phyloP scores from a whole-genome alignment of 192 early-diverging fungal genomes.

The Mortierella claussenii region DNA sequence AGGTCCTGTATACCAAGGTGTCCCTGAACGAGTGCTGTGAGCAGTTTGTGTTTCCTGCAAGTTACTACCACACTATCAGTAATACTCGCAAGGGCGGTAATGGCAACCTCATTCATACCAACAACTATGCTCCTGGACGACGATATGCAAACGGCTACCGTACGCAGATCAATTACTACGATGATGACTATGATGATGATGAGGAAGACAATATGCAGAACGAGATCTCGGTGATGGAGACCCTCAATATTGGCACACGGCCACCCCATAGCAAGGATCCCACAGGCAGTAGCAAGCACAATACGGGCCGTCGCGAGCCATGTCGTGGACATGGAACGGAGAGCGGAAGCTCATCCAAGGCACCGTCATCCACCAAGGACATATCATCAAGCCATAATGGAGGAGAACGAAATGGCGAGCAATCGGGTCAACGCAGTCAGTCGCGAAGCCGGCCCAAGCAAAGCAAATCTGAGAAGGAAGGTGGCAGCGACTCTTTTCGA shows the following conservation, averaged over 20 bases:
- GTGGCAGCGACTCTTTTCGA: background rate
- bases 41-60: slow-evolving; percentile 56
- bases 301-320: background rate
- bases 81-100: slow-evolving; percentile 19
- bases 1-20: slow-evolving; percentile 59
- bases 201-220: slow-evolving; percentile 1
- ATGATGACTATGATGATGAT: slow-evolving; percentile 47
- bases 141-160: slow-evolving; percentile 37
- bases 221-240: slow-evolving; percentile 48
- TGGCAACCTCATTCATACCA: background rate
- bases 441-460: slow-evolving; percentile 21
- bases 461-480: slow-evolving; percentile 10
- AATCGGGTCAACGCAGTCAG: slow-evolving; percentile 9
- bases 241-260: slow-evolving; percentile 48
- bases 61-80: slow-evolving; percentile 37
- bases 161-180: slow-evolving; percentile 26
- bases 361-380: slow-evolving; percentile 3
- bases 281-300: slow-evolving; percentile 9
- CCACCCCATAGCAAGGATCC: slow-evolving; percentile 25
- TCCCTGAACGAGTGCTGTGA: slow-evolving; percentile 64
- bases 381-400: background rate
- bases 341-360: slow-evolving; percentile 6
- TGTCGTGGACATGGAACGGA: background rate
- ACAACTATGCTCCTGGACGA: slow-evolving; percentile 37
- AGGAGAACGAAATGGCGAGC: background rate